Evolutionary conservation across 345 rosid species (phyloP).

Genomic region (Gossypium arboreum): DNA sequence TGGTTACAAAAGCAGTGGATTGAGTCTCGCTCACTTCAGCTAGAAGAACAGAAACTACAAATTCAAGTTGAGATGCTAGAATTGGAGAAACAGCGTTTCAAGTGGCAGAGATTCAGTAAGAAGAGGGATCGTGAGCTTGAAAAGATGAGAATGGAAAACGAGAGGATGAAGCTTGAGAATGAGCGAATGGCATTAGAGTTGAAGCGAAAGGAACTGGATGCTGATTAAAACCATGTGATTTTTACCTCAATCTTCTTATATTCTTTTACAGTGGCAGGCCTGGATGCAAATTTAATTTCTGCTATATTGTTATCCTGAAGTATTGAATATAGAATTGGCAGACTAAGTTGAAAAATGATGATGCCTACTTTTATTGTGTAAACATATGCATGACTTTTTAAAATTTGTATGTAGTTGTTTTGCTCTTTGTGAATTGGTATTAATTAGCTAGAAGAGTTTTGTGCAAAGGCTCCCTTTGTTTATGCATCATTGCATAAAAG

Average conservation of each 20-base stretch:
- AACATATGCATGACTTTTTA: constrained; percentile 17
- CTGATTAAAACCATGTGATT: constrained; percentile 19
- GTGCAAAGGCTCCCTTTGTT: constrained; percentile 6
- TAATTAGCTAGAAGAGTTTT: constrained; percentile 22
- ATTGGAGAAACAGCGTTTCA: constrained; percentile 75
- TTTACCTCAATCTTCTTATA: constrained; percentile 8
- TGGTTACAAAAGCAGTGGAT: constrained; percentile 63
- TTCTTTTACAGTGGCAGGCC: background rate
- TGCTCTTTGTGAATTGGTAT: constrained; percentile 12
- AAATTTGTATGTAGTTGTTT: constrained; percentile 17
- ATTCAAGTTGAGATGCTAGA: constrained; percentile 74
- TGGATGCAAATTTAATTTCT: constrained; percentile 13
- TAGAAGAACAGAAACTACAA: constrained; percentile 78
- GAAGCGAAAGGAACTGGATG: constrained; percentile 49
- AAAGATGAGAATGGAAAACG: constrained; percentile 73
- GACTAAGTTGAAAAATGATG: constrained; percentile 12
- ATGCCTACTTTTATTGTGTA: constrained; percentile 27
- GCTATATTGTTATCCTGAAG: constrained; percentile 17
- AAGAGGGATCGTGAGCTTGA: constrained; percentile 79
- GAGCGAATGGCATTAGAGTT: constrained; percentile 70
- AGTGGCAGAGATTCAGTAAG: constrained; percentile 78
- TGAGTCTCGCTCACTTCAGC: constrained; percentile 59
- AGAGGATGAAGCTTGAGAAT: constrained; percentile 87
- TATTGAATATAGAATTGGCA: constrained; percentile 12
- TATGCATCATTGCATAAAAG: background rate